Evolutionary conservation across 768 basidiomycete genomes (phyloP).

Genomic region (Sistotremastrum suecicum): DNA sequence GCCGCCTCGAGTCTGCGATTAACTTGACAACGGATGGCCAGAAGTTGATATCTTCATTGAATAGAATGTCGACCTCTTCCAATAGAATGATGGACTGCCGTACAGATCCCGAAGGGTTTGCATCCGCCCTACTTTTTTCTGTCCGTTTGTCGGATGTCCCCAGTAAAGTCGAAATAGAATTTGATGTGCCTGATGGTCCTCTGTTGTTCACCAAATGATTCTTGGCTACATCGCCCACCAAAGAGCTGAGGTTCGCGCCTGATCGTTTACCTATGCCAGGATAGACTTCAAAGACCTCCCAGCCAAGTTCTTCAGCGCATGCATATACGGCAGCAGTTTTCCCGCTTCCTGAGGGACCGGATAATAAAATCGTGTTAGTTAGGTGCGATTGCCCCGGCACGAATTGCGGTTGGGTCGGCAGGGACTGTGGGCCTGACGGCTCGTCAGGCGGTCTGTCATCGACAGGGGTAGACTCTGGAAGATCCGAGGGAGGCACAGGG

Average conservation of each 20-base stretch:
- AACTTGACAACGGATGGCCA: constrained; percentile 73
- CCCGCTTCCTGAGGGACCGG: constrained; percentile 72
- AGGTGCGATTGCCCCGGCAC: constrained; percentile 21
- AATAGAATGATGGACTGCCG: constrained; percentile 82
- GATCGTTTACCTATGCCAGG: constrained; percentile 88
- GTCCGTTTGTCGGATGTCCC: background rate
- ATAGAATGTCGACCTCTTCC: constrained; percentile 93
- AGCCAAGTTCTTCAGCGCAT: constrained; percentile 84
- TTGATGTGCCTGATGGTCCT: constrained; percentile 5
- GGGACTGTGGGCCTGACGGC: constrained; percentile 1
- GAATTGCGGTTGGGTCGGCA: constrained; percentile 6
- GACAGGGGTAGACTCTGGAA: background rate
- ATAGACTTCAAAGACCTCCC: constrained; percentile 95
- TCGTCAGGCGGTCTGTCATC: background rate
- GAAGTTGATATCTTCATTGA: constrained; percentile 73
- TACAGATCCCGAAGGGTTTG: constrained; percentile 18
- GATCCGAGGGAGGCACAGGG: constrained; percentile 1
- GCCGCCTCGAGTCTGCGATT: constrained; percentile 71
- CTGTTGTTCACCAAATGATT: constrained; percentile 63
- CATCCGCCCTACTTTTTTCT: background rate
- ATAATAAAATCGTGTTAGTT: constrained; percentile 76
- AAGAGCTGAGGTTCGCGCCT: constrained; percentile 57
- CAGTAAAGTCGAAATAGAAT: background rate
- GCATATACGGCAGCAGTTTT: constrained; percentile 92
- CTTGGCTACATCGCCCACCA: constrained; percentile 87